Evolutionary conservation across 202 grass and related monocot species (phyloP), one percentile per base, ranked within the genome.

Genomic region (Dendrocalamus latiflorus): DNA sequence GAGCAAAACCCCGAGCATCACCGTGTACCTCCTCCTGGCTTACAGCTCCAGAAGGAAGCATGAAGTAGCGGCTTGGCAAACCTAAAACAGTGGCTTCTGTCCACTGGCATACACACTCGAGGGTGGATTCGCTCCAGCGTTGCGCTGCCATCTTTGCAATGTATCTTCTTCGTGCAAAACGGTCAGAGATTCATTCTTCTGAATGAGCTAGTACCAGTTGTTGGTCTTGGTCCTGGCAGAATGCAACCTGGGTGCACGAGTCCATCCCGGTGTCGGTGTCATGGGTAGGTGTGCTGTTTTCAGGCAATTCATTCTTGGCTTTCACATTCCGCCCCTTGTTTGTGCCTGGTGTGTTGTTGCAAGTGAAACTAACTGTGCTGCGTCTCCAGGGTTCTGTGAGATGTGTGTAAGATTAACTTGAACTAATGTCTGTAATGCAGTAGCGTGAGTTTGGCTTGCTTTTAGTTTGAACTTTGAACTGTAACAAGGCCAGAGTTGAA

Each of bases 231-330:
- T 67, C 51, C 33, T 30, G 37, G 83, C 85, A 75, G 81, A 70
- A 56, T 47, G 78, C 74, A 78, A 75, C 72, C 78, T 79, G 70
- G 65, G 14, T 42, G 45, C 58, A 83, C 30, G 61, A 72, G 38
- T 54, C 36, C 63, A 44, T 77, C 28, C 26, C 10, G 49, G 44
- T 75, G 89, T 79, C 71, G 24, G 65, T 87, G 90, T 56, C 45
- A 24, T 61, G 87, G 86, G 74, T 39, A 74, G 85, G 64, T 87
- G 84, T 78, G 84, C 75, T 93, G 91, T 78, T 88, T 82, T 86
- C 84, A 91, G 94, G 94, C 94, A 97, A 93, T 86, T 97, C 94
- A 97, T 97, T 97, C 91, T 97, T 97, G 94, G 94, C 94, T 93
- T 91, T 78, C 75, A 74, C 69, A 36, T 84, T 81, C 62, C 61